Conservation (phyloP, 768 basidiomycete genomes). For the Kwoniella dejecticola region DNA sequence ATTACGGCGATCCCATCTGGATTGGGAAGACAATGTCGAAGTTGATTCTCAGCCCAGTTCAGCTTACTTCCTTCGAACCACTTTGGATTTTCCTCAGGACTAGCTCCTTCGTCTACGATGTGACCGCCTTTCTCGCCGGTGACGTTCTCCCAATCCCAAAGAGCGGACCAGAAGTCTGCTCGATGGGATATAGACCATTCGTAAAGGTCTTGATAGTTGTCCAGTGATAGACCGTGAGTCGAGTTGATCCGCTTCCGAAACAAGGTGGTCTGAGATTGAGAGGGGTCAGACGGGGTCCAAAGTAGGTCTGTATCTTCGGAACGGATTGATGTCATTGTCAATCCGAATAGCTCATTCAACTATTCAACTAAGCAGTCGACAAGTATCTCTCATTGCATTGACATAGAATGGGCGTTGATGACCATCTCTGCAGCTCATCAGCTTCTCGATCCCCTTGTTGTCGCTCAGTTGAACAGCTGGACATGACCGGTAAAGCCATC, state of each 20-base stretch:
- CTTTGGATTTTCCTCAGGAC: constrained; percentile 65
- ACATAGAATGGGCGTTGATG: no score
- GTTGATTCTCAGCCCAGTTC: constrained; percentile 83
- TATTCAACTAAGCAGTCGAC: no score
- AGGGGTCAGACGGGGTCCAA: constrained; percentile 33
- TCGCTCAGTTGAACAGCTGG: no score
- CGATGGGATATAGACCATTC: constrained; percentile 66
- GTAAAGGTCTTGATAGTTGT: constrained; percentile 68
- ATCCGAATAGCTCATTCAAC: no score
- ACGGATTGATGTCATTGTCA: no score
- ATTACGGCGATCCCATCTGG: constrained; percentile 67
- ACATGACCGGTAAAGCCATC: no score
- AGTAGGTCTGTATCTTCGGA: constrained; percentile 17
- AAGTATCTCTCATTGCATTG: no score
- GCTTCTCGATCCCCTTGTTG: no score
- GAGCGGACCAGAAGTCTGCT: constrained; percentile 68
- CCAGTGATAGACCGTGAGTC: constrained; percentile 58
- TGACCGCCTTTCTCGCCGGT: constrained; percentile 62
- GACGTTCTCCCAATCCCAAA: constrained; percentile 71
- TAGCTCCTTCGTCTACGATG: constrained; percentile 61
- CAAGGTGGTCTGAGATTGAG: constrained; percentile 30
- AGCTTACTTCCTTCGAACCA: constrained; percentile 72
- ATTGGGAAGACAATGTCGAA: constrained; percentile 48
- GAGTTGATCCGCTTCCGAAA: constrained; percentile 60
- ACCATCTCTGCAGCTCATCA: no score